These are phyloP conservation scores for Kwoniella europaea DNA, from an alignment of 768 basidiomycete genomes.

Conservation along the genomic window DNA sequence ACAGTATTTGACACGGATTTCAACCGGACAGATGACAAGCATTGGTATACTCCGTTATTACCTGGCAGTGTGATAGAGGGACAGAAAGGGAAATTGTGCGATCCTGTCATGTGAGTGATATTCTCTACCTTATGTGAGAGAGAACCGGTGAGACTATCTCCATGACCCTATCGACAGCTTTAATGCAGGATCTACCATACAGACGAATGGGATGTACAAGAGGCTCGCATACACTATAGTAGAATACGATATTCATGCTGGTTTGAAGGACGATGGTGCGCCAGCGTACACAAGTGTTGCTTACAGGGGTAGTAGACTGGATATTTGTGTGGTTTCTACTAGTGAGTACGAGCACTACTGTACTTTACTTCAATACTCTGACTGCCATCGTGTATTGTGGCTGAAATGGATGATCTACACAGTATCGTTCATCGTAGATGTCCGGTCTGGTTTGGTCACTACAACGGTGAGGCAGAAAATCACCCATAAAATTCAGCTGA, in stretches of 20 bases:
- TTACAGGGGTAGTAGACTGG: background rate
- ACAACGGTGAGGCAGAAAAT: background rate
- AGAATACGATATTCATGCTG: background rate
- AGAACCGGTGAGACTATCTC: no score
- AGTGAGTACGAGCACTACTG: no score
- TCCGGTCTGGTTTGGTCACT: background rate
- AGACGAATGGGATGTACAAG: background rate
- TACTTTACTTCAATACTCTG: no score
- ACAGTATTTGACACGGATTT: background rate
- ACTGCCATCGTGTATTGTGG: no score
- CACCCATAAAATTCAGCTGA: no score
- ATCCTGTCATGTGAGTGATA: background rate
- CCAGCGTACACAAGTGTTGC: background rate
- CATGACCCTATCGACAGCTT: background rate
- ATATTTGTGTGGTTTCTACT: no score
- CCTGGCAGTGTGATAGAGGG: background rate
- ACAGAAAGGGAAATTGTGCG: background rate
- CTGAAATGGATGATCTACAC: no score
- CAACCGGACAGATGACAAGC: background rate
- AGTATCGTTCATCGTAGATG: background rate
- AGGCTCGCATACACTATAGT: background rate
- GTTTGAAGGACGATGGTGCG: background rate
- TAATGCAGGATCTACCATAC: background rate
- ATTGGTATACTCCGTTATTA: slow-evolving; percentile 2
- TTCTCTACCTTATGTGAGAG: no score